Evolutionary conservation across 2,329 filamentous ascomycete species (phyloP).

Genomic region (Amylocarpus encephaloides): DNA sequence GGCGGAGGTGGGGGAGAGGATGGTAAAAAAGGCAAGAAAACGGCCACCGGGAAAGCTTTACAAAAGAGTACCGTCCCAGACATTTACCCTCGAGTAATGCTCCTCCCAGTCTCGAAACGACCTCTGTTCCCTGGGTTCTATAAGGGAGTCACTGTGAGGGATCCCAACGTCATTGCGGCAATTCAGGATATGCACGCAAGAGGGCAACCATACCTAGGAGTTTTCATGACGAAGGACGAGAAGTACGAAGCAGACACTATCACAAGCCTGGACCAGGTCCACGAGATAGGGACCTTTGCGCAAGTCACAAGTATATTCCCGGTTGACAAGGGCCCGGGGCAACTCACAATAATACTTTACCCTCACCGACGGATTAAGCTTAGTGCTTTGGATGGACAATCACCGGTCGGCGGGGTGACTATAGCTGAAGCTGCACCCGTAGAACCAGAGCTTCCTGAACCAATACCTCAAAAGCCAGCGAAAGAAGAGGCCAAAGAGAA

Average conservation of each 20-base stretch:
- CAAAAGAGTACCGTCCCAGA: constrained; percentile 88
- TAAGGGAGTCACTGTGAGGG: constrained; percentile 94
- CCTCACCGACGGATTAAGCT: constrained; percentile 92
- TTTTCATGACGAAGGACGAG: constrained; percentile 95
- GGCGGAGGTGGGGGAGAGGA: constrained; percentile 49
- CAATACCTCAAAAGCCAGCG: constrained; percentile 46
- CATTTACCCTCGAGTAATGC: constrained; percentile 95
- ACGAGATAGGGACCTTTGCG: constrained; percentile 94
- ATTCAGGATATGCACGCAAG: constrained; percentile 96
- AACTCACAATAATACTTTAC: constrained; percentile 88
- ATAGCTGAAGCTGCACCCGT: constrained; percentile 39
- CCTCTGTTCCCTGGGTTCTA: constrained; percentile 97
- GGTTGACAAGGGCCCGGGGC: constrained; percentile 75
- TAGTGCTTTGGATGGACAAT: constrained; percentile 64
- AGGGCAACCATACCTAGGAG: constrained; percentile 94
- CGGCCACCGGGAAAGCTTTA: constrained; percentile 63
- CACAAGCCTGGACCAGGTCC: constrained; percentile 81
- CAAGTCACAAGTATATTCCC: constrained; percentile 97
- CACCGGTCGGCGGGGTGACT: constrained; percentile 22
- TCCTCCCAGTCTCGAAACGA: constrained; percentile 88
- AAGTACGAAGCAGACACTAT: constrained; percentile 91
- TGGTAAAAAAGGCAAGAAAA: constrained; percentile 65
- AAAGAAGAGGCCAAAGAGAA: constrained; percentile 57
- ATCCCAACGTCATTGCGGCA: constrained; percentile 82
- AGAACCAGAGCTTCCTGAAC: constrained; percentile 50